phyloP scores from a whole-genome alignment of 2,329 filamentous ascomycete species.

The Neophaeococcomyces aloes region DNA sequence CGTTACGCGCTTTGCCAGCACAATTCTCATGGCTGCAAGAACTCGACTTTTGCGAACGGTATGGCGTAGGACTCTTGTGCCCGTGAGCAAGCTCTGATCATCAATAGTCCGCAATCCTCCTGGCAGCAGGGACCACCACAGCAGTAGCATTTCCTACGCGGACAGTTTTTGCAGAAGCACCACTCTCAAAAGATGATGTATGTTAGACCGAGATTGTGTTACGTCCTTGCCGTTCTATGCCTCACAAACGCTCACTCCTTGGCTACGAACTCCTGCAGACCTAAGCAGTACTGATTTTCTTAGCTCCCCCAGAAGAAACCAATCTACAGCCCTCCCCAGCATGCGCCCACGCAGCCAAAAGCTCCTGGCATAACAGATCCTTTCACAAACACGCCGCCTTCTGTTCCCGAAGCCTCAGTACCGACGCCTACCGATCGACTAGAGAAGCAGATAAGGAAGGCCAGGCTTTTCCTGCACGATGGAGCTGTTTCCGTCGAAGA shows the following conservation, averaged over 20 bases:
- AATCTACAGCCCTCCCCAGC: slow-evolving; percentile 29
- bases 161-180: slow-evolving; percentile 34
- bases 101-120: slow-evolving; percentile 13
- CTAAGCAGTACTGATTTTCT: slow-evolving; percentile 8
- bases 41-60: slow-evolving; percentile 5
- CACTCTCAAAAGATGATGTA: slow-evolving; percentile 15
- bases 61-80: not conserved
- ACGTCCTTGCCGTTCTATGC: too few relatives aligned
- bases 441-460: slow-evolving; percentile 67
- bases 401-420: slow-evolving; percentile 17
- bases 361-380: slow-evolving; percentile 6
- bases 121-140: slow-evolving; percentile 15
- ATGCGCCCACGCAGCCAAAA: slow-evolving; percentile 11
- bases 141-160: slow-evolving; percentile 27
- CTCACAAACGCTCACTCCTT: too few relatives aligned
- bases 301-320: slow-evolving; percentile 28
- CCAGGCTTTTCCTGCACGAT: slow-evolving; percentile 68
- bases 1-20: not conserved
- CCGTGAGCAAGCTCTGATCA: not conserved
- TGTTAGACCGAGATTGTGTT: too few relatives aligned
- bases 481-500: slow-evolving; percentile 67
- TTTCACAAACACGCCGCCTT: slow-evolving; percentile 6
- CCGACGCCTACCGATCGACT: slow-evolving; percentile 85
- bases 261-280: too few relatives aligned
- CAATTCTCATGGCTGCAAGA: slow-evolving; percentile 6